Conservation (phyloP, 1,284 basidiomycete species). For the Pholiota adiposa region DNA sequence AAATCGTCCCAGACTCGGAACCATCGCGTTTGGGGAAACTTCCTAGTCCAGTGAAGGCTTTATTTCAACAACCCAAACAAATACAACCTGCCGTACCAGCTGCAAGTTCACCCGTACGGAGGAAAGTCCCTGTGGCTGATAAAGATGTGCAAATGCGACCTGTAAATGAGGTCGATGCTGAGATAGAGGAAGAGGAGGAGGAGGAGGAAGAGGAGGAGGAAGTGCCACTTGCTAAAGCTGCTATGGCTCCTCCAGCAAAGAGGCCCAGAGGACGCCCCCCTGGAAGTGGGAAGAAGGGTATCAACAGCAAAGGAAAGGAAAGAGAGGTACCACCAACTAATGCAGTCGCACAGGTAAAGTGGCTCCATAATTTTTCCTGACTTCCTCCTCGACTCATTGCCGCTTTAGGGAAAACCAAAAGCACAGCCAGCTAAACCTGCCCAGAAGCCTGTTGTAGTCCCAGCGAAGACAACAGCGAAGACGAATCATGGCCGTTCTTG, state of each 20-base stretch:
- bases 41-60: background rate
- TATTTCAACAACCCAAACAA: background rate
- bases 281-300: constrained; percentile 9
- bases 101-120: background rate
- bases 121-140: background rate
- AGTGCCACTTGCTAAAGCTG: constrained; percentile 42
- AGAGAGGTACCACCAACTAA: constrained; percentile 9
- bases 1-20: constrained; percentile 63
- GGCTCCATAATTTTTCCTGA: background rate
- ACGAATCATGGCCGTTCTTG: constrained; percentile 22
- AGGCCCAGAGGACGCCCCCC: constrained; percentile 19
- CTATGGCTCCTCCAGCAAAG: constrained; percentile 15
- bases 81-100: background rate
- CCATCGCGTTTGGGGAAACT: constrained; percentile 33
- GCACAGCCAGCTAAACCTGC: background rate
- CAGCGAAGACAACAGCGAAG: no score
- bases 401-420: background rate
- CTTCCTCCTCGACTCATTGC: background rate
- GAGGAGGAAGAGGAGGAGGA: constrained; percentile 43
- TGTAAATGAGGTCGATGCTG: constrained; percentile 32
- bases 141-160: constrained; percentile 19
- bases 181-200: constrained; percentile 24
- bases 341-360: background rate
- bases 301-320: constrained; percentile 21
- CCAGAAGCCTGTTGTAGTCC: constrained; percentile 6